Evolutionary conservation across 2,329 filamentous ascomycete species (phyloP).

Genomic region (Fusarium algeriense): DNA sequence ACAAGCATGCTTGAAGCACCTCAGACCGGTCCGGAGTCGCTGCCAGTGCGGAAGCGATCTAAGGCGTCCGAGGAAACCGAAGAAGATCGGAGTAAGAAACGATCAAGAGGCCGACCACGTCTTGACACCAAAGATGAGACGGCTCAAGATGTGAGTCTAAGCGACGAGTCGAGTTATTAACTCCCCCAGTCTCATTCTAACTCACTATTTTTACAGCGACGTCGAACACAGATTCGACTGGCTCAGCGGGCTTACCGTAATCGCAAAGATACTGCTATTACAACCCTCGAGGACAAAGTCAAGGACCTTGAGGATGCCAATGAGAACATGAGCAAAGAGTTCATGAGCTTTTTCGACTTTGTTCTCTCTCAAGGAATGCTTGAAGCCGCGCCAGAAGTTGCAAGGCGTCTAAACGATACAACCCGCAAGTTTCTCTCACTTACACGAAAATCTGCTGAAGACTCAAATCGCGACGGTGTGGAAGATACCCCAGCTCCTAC

Average conservation of each 20-base stretch:
- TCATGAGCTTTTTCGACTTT: constrained; percentile 75
- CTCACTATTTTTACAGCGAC: constrained; percentile 66
- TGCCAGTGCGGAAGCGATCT: constrained; percentile 43
- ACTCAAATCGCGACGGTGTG: constrained; percentile 18
- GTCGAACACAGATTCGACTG: constrained; percentile 87
- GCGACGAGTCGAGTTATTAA: neutral
- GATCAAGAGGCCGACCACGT: constrained; percentile 78
- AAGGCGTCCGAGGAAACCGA: constrained; percentile 45
- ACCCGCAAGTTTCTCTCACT: constrained; percentile 70
- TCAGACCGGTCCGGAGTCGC: neutral
- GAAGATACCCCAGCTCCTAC: constrained; percentile 1
- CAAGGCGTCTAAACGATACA: constrained; percentile 66
- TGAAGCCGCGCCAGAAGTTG: constrained; percentile 67
- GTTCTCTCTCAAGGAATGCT: constrained; percentile 69
- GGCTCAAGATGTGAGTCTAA: constrained; percentile 76
- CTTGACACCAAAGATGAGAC: constrained; percentile 83
- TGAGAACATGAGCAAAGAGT: constrained; percentile 79
- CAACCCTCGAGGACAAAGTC: constrained; percentile 77
- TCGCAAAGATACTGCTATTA: constrained; percentile 86
- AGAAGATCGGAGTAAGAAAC: constrained; percentile 64
- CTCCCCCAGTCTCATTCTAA: neutral
- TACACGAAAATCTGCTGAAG: constrained; percentile 60
- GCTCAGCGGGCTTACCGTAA: constrained; percentile 88
- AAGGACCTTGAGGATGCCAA: constrained; percentile 76
- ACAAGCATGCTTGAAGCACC: constrained; percentile 23